Conservation (phyloP, 305 asterid species). For the Fraxinus ornus region DNA sequence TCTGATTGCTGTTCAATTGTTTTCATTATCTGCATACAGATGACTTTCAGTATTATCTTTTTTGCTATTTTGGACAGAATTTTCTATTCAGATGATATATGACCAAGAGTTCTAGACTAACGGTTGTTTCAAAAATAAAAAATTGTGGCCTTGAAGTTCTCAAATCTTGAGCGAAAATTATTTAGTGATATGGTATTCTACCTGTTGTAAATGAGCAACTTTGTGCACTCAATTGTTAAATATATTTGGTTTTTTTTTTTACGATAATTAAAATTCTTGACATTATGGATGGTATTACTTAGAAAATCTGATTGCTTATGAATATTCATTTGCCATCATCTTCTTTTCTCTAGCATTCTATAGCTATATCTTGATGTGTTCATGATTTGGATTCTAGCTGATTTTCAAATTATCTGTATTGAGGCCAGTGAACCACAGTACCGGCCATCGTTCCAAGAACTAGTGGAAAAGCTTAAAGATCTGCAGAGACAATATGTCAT, state of each 20-base stretch:
- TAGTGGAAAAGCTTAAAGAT: conserved; percentile 73
- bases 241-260: neutral
- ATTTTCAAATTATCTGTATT: conserved; percentile 9
- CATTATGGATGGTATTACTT: neutral
- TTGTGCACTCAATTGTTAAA: neutral
- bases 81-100: neutral
- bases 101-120: neutral
- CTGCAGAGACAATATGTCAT: conserved; percentile 51
- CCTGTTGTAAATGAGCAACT: neutral
- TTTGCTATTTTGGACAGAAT: neutral
- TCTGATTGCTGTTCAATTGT: neutral
- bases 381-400: neutral
- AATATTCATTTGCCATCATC: neutral
- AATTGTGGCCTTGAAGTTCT: neutral
- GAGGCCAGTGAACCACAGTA: conserved; percentile 64
- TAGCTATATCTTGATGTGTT: neutral
- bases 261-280: neutral
- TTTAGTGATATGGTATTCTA: neutral
- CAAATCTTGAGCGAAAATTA: neutral
- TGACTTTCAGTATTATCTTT: neutral
- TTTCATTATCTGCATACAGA: neutral
- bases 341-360: neutral
- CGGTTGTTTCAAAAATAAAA: neutral
- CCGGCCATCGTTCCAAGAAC: conserved; percentile 86
- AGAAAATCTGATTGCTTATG: neutral